These are phyloP conservation scores for Chlamydomonas applanata DNA, from an alignment of 139 green algal genomes.

Conservation along the genomic window DNA sequence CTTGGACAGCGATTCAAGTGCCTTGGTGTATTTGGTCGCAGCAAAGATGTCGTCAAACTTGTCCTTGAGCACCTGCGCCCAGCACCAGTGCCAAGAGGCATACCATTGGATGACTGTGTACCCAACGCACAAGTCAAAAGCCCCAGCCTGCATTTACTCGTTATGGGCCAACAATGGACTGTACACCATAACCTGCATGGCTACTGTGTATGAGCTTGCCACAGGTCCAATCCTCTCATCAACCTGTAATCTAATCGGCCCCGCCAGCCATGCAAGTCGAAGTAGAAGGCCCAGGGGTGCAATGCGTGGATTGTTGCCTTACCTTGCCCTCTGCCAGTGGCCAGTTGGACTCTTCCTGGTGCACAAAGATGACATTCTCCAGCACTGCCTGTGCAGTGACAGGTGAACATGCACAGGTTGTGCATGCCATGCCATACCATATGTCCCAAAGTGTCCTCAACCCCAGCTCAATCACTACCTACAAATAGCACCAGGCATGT, in stretches of 20 bases:
- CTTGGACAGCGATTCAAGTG: conserved; percentile 51
- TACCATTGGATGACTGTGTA: too few species aligned
- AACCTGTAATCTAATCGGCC: too few species aligned
- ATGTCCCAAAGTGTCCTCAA: neutral
- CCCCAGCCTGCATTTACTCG: too few species aligned
- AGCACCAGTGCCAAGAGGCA: too few species aligned
- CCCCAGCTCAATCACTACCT: neutral
- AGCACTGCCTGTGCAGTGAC: conserved; percentile 63
- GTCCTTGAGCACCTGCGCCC: conserved; percentile 94
- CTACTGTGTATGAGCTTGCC: too few species aligned
- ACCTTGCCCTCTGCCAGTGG: conserved; percentile 83
- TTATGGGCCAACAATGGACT: too few species aligned
- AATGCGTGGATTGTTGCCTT: neutral
- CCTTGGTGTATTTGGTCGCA: conserved; percentile 94
- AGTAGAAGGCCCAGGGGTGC: neutral
- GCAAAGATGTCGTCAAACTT: conserved; percentile 99
- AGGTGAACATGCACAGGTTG: neutral
- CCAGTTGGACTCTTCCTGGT: conserved; percentile 98
- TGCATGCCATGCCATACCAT: conserved; percentile 2
- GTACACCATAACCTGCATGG: too few species aligned
- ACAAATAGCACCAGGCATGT: neutral
- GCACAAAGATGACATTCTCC: conserved; percentile 99
- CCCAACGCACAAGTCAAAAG: too few species aligned
- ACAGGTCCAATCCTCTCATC: too few species aligned
- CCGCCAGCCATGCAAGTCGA: too few species aligned